Percentiles rank a stretch among this genome's conserved stretches.
These are phyloP conservation scores for Aspergillus ostianus DNA, from an alignment of 495 filamentous ascomycete species.

Conservation along the genomic window DNA sequence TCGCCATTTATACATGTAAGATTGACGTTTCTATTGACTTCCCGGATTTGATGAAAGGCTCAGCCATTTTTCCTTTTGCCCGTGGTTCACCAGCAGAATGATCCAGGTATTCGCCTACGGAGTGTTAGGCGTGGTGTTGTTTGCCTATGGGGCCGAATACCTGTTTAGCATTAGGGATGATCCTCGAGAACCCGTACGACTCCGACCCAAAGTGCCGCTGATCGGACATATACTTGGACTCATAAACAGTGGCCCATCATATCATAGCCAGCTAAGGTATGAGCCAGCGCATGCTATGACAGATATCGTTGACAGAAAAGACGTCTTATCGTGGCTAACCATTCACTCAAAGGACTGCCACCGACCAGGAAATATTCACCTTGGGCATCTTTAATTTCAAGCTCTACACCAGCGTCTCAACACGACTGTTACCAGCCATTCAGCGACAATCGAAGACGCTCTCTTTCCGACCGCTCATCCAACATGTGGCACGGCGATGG, in stretches of 20 bases:
- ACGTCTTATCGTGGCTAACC: no score
- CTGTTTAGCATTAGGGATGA: conserved; percentile 3
- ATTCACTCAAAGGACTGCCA: neutral
- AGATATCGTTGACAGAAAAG: neutral
- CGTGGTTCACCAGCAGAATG: neutral
- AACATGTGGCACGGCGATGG: conserved; percentile 1
- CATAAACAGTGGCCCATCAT: neutral
- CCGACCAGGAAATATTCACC: neutral
- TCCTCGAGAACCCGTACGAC: neutral
- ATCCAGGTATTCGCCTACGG: neutral
- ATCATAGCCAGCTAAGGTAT: conserved; percentile 5
- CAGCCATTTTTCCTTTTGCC: neutral
- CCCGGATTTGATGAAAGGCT: neutral
- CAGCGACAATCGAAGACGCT: conserved; percentile 3
- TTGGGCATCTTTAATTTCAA: conserved; percentile 4
- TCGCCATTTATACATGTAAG: neutral
- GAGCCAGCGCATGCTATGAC: neutral
- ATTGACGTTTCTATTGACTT: neutral
- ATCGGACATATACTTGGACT: conserved; percentile 3
- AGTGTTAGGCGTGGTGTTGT: neutral
- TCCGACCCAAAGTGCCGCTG: conserved; percentile 1
- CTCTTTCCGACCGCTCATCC: conserved; percentile 2
- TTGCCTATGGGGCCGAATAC: neutral
- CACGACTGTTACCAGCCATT: conserved; percentile 1
- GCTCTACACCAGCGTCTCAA: conserved; percentile 1